Conservation (phyloP, 148 eudicot genomes). For the Pharnaceum exiguum region DNA sequence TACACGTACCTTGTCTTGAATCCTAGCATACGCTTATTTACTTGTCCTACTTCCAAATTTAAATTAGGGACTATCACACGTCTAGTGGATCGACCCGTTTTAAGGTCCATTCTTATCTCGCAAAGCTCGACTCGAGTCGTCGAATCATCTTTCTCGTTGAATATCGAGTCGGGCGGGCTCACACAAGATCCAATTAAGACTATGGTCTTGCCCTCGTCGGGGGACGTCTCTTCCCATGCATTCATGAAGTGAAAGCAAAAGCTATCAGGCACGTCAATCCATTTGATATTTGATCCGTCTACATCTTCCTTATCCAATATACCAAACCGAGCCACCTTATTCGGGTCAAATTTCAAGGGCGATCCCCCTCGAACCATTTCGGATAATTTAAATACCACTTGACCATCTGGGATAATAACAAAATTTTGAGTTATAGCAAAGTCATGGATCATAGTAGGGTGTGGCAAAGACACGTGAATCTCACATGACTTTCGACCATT, state of each 20-base stretch:
- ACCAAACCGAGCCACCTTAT: constrained; percentile 43
- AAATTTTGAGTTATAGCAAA: constrained; percentile 47
- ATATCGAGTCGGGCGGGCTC: constrained; percentile 50
- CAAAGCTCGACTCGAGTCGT: constrained; percentile 24
- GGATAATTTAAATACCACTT: constrained; percentile 48
- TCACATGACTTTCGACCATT: constrained; percentile 43
- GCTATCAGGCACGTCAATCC: constrained; percentile 45
- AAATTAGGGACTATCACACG: constrained; percentile 30
- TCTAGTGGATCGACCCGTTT: constrained; percentile 35
- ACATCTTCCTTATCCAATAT: constrained; percentile 26
- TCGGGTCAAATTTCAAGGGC: constrained; percentile 34
- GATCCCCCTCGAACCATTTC: constrained; percentile 47
- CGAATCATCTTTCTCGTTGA: constrained; percentile 16
- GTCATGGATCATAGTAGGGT: constrained; percentile 64
- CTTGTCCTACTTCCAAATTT: constrained; percentile 54
- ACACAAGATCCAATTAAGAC: constrained; percentile 53
- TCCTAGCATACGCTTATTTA: constrained; percentile 32
- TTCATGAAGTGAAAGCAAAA: constrained; percentile 60
- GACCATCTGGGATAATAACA: constrained; percentile 55
- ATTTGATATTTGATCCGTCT: constrained; percentile 21
- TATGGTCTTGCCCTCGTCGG: constrained; percentile 21
- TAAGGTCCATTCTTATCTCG: constrained; percentile 36
- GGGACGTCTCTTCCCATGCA: constrained; percentile 48
- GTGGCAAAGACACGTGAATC: constrained; percentile 23
- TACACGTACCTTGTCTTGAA: constrained; percentile 33